phyloP scores from a whole-genome alignment of 2,329 filamentous ascomycete species.

The Hypoxylon sp. region DNA sequence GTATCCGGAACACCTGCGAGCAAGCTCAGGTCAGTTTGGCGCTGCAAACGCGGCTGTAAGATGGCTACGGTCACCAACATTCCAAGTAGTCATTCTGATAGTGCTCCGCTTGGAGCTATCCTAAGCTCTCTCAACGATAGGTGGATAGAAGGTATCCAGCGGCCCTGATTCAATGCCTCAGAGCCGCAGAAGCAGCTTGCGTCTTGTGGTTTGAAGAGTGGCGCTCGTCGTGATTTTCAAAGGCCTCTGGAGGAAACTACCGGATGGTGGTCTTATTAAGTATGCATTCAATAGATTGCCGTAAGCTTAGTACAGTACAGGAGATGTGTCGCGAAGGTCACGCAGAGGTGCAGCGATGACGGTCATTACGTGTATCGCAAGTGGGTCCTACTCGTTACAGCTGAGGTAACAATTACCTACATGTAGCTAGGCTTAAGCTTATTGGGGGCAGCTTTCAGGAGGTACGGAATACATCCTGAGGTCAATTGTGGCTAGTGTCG shows the following conservation, averaged over 20 bases:
- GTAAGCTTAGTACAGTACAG: constrained; percentile 28
- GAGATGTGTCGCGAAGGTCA: constrained; percentile 33
- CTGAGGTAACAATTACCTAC: constrained; percentile 1
- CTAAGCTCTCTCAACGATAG: constrained; percentile 20
- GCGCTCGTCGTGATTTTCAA: not conserved
- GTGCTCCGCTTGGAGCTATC: constrained; percentile 29
- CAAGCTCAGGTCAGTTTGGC: constrained; percentile 10
- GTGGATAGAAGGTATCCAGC: constrained; percentile 22
- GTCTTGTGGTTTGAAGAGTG: constrained; percentile 10
- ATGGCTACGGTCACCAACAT: constrained; percentile 43
- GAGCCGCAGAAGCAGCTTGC: constrained; percentile 36
- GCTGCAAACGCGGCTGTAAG: not conserved
- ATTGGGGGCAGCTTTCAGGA: not conserved
- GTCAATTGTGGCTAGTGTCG: constrained; percentile 24
- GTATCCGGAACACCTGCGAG: constrained; percentile 74
- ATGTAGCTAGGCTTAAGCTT: constrained; percentile 1
- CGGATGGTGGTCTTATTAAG: constrained; percentile 22
- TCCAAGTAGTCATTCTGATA: constrained; percentile 49
- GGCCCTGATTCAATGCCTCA: constrained; percentile 41
- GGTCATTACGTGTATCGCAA: constrained; percentile 37
- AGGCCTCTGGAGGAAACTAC: not conserved
- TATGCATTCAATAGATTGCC: constrained; percentile 21
- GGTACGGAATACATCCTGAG: constrained; percentile 9
- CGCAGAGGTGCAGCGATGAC: constrained; percentile 22
- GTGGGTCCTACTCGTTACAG: constrained; percentile 14